Base-by-base conservation (phyloP, 441 rosid genomes). In the Brassica balearica region DNA sequence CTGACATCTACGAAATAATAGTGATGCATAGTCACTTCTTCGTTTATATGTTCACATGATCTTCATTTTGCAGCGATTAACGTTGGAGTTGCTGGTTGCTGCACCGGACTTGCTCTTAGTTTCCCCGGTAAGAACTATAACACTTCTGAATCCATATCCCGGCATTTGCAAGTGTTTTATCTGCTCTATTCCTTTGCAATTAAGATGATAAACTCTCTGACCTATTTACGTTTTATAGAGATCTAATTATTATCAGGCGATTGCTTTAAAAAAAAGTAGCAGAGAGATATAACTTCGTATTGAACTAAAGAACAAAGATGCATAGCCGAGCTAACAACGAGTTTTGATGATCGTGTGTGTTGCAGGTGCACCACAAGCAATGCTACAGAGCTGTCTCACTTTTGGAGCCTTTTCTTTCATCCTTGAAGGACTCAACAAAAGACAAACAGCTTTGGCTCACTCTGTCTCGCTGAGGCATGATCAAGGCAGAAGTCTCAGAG, bases 31-130 rank as follows among this genome's bases (percentile, higher is more conserved):
- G 51, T 11, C 53, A 12, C 53, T 46, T 46, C 6, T 4, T 46
- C 15, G 15, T 46, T 46, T 25, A n/a, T 25, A 25, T 46, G n/a
- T n/a, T n/a, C n/a, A n/a, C n/a, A 27, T 25, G 69, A 72, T 75
- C 63, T 71, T 63, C 12, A 20, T 83, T 73, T 34, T 84, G 88
- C 85, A 95, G 98, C 85, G 77, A 76, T 88, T 64, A 95, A 93
- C 87, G 90, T 96, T 58, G 97, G 98, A 80, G 85, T 95, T 77
- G 99, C 96, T 71, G 98, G 99, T 68, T 95, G 99, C 74, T 95
- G 97, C 84, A 93, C 98, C 73, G 96, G 98, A 48, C 89, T 91
- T 74, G 98, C 96, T 83, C 83, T 91, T 77, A 95, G 99, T 81
- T 88, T 87, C 84, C 98, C 97, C n/a, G 98, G 99, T 95, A 88